Base-by-base conservation (phyloP, 495 filamentous ascomycete genomes). In the Tetracladium marchalianum region DNA sequence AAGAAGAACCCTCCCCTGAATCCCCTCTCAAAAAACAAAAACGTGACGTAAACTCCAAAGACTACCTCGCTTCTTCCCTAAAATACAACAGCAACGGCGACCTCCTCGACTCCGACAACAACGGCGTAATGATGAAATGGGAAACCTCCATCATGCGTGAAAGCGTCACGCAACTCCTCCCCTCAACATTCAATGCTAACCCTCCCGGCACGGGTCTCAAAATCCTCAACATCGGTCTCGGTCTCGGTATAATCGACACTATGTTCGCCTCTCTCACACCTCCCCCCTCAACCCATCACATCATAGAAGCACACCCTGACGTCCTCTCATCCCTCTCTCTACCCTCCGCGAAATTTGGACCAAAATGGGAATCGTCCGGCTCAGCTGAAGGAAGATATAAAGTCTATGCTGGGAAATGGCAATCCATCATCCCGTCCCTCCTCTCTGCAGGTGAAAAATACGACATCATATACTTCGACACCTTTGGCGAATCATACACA, bases 51-150 rank as follows among this genome's bases (percentile, higher is more conserved):
- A 64, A 65, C 38, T 62, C 64, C 5, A 55, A 76, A 33, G 73
- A 76, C 16, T 98, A 95, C 61, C 78, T 98, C 2, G 66, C 76
- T n/a, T 85, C 84, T 0, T 67, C 70, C 9, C 75, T 97, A 4
- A 85, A 75, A 11, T 95, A 93, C 68, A 66, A 71, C 17, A 69
- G 74, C 19, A 79, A 83, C 46, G 66, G 64, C 16, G 80, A 85
- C 27, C 74, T 98, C 8, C 73, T 96, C 1, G 92, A 98, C 52
- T 69, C 70, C 3, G 77, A 81, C 40, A 71, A 75, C 5, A 98
- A 98, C 59, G 87, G 88, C 22, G 87, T 98, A 0, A 98, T 98
- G 92, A 86, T 98, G 92, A 72, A 82, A 22, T 98, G 92, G 92
- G 92, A 98, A 64, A 81, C 81, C 0, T 75, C 80, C 31, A 89